Base-by-base conservation (phyloP, 139 green algal species). In the Auxenochlorella pyrenoidosa region DNA sequence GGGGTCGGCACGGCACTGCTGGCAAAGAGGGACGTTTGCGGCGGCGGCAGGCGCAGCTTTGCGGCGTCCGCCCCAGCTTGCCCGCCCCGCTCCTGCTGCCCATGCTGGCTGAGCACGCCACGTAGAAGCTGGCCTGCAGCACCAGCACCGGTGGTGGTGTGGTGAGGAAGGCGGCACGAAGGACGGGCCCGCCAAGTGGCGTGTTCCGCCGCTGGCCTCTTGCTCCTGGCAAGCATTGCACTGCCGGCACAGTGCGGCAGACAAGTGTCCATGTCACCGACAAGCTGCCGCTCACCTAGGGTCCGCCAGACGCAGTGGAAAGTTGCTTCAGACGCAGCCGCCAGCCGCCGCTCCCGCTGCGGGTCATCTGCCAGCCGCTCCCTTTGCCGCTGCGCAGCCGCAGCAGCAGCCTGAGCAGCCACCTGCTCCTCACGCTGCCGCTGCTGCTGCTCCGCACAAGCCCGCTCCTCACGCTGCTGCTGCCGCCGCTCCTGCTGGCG, bases 401-500 rank as follows among this genome's bases (percentile, higher is more conserved):
- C 58, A 4, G 40, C 80, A 0, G n/a, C 76, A 0, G 75, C 75
- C 8, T 18, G 40, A 1, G 38, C 40, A 0, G 24, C 40, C 12
- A 26, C 43, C 44, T 75, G 51, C 77, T 73, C 15, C 28, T 22
- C n/a, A 59, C 72, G 58, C 63, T 76, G 63, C 59, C 59, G 79
- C 80, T 65, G 44, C 79, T 70, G 75, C 75, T 60, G 54, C n/a
- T 54, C 13, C 3, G 47, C 24, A 10, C 44, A 44, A 44, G 19
- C 40, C 28, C 32, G 44, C 75, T 82, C 44, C 43, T 82, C 76
- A 26, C 44, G 76, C 76, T 44, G 76, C 76, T 43, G 79, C 79
- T 36, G 79, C 38, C 79, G 58, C 8, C 79, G 79, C 79, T 84
- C 79, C 59, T 73, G 58, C 79, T 84, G 79, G 24, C 58, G 79